phyloP scores from a whole-genome alignment of 2,329 filamentous ascomycete genomes.

The Zasmidium angulare region DNA sequence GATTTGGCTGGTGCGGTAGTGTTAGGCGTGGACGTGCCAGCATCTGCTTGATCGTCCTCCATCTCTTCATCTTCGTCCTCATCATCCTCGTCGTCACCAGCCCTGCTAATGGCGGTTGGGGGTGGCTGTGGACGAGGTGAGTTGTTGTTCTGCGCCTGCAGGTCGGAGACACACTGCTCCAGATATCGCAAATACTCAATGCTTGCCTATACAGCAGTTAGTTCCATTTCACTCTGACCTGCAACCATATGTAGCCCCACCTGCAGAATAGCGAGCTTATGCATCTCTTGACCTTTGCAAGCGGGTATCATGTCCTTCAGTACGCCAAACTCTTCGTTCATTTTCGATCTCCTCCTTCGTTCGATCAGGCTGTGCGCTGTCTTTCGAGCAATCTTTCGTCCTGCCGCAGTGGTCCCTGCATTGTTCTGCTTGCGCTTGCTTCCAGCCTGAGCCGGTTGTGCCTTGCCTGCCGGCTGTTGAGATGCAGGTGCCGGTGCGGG shows the following conservation, averaged over 20 bases:
- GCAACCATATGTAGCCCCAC: constrained; percentile 47
- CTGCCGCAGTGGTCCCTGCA: constrained; percentile 74
- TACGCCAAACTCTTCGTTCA: constrained; percentile 97
- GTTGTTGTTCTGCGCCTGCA: constrained; percentile 61
- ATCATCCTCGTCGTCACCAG: constrained; percentile 42
- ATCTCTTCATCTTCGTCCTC: constrained; percentile 60
- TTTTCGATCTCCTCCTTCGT: constrained; percentile 83
- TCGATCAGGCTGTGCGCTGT: constrained; percentile 96
- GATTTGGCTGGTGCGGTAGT: constrained; percentile 22
- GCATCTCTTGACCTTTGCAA: constrained; percentile 92
- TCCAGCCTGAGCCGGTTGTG: constrained; percentile 30
- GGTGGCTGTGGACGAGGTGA: constrained; percentile 27
- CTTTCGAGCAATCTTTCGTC: constrained; percentile 92
- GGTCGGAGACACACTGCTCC: constrained; percentile 78
- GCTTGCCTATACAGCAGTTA: constrained; percentile 64
- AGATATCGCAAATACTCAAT: constrained; percentile 96
- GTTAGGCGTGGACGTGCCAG: constrained; percentile 35
- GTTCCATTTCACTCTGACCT: background rate
- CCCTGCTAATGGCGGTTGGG: constrained; percentile 4
- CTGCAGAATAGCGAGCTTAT: constrained; percentile 93
- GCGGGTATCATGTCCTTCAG: constrained; percentile 95
- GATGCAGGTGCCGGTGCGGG: constrained; percentile 7
- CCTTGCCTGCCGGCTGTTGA: constrained; percentile 19
- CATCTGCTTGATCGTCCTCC: constrained; percentile 43
- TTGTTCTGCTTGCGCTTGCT: constrained; percentile 73